phyloP scores from a whole-genome alignment of 2,329 filamentous ascomycete genomes.

The Verticillium zaregamsianum region DNA sequence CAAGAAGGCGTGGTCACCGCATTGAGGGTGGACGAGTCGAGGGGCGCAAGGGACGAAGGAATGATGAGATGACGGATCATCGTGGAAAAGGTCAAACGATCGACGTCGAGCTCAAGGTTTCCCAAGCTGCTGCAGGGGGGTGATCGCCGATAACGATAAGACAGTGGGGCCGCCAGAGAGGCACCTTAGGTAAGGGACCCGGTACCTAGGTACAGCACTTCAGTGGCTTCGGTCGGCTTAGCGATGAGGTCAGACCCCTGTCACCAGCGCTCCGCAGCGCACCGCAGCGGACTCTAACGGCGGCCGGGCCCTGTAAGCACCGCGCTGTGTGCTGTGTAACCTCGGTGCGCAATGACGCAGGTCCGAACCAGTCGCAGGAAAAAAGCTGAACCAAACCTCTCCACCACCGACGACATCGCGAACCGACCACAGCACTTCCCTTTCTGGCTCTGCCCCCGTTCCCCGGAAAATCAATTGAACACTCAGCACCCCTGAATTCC shows the following conservation, averaged over 20 bases:
- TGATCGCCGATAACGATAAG: too few species aligned
- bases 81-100: not conserved
- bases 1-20: too few species aligned
- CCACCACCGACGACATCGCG: not conserved
- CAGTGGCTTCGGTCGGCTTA: not conserved
- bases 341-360: conserved; percentile 4
- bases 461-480: not conserved
- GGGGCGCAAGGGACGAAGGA: too few species aligned
- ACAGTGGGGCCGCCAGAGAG: too few species aligned
- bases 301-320: not conserved
- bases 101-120: not conserved
- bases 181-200: too few species aligned
- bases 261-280: not conserved
- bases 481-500: not conserved
- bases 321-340: not conserved
- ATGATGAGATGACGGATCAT: too few species aligned
- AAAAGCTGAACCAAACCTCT: conserved; percentile 1
- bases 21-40: too few species aligned
- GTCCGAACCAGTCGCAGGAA: not conserved
- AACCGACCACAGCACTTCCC: not conserved
- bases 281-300: not conserved
- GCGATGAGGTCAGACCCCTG: not conserved
- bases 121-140: not conserved
- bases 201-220: too few species aligned
- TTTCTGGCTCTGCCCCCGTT: not conserved